These are phyloP conservation scores for Pseudovirgaria hyperparasitica DNA, from an alignment of 2,329 filamentous ascomycete genomes.

Conservation along the genomic window DNA sequence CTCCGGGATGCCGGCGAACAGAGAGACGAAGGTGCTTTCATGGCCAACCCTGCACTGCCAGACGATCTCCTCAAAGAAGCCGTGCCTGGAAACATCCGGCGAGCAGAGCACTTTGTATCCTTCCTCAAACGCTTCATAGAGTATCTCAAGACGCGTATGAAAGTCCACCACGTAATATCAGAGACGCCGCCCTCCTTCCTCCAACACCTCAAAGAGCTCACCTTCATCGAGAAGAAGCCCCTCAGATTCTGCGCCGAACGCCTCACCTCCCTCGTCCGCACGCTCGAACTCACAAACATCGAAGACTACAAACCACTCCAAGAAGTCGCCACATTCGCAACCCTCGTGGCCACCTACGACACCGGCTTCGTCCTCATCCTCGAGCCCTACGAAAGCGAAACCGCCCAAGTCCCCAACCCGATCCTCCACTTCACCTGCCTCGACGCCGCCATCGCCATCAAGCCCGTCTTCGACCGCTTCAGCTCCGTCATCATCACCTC, in stretches of 20 bases:
- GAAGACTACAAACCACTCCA: constrained; percentile 96
- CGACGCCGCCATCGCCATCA: constrained; percentile 95
- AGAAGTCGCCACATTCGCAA: constrained; percentile 95
- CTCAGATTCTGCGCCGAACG: constrained; percentile 89
- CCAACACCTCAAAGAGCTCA: constrained; percentile 83
- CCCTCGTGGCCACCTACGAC: constrained; percentile 89
- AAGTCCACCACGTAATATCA: constrained; percentile 91
- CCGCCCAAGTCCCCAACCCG: constrained; percentile 88
- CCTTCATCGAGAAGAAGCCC: constrained; percentile 95
- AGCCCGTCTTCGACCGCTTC: constrained; percentile 93
- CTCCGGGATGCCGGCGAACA: constrained; percentile 79
- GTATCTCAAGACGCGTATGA: constrained; percentile 96
- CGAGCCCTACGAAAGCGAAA: constrained; percentile 94
- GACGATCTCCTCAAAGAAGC: constrained; percentile 93
- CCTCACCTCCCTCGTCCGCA: constrained; percentile 84
- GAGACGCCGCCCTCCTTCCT: constrained; percentile 93
- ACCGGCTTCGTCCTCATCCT: constrained; percentile 91
- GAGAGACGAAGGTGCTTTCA: constrained; percentile 87
- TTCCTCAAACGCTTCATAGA: constrained; percentile 96
- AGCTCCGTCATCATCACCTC: constrained; percentile 98
- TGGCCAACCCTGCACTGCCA: constrained; percentile 88
- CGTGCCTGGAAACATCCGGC: constrained; percentile 87
- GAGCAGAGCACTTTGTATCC: constrained; percentile 89
- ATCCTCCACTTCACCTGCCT: constrained; percentile 95
- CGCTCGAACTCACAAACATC: constrained; percentile 90